A percentile compares a stretch with the other conserved stretches of the same genome.
Conservation (phyloP, 345 rosid genomes). For the Psidium friedrichsthalianum region DNA sequence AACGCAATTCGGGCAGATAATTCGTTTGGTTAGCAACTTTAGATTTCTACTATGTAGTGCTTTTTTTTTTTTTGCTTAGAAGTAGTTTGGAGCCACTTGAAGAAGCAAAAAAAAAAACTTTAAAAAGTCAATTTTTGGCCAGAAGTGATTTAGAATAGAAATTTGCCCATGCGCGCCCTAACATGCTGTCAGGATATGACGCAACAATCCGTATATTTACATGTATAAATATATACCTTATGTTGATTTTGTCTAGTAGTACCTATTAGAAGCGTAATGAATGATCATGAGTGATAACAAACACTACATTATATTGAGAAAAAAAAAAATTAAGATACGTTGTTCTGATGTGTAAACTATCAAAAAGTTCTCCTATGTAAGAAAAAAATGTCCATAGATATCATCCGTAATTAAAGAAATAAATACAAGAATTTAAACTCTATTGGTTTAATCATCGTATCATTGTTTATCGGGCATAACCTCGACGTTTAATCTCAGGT, state of each 20-base stretch:
- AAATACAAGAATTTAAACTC: background rate
- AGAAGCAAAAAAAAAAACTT: too few relatives aligned
- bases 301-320: background rate
- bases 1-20: too few relatives aligned
- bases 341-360: background rate
- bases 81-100: too few relatives aligned
- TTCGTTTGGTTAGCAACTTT: too few relatives aligned
- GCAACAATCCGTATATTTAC: background rate
- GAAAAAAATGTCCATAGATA: background rate
- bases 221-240: background rate
- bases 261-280: background rate
- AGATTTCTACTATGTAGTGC: too few relatives aligned
- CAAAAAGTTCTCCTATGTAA: background rate
- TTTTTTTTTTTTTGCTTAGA: too few relatives aligned
- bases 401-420: background rate
- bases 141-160: too few relatives aligned
- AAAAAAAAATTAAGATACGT: background rate
- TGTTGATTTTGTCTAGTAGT: too few relatives aligned
- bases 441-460: background rate
- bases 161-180: too few relatives aligned
- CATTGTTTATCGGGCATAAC: conserved; percentile 20
- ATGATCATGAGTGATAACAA: background rate
- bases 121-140: too few relatives aligned
- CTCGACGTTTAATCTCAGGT: conserved; percentile 45
- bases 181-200: too few relatives aligned